Evolutionary conservation across 2,329 filamentous ascomycete genomes (phyloP).

Genomic region (Nectriaceae sp.): DNA sequence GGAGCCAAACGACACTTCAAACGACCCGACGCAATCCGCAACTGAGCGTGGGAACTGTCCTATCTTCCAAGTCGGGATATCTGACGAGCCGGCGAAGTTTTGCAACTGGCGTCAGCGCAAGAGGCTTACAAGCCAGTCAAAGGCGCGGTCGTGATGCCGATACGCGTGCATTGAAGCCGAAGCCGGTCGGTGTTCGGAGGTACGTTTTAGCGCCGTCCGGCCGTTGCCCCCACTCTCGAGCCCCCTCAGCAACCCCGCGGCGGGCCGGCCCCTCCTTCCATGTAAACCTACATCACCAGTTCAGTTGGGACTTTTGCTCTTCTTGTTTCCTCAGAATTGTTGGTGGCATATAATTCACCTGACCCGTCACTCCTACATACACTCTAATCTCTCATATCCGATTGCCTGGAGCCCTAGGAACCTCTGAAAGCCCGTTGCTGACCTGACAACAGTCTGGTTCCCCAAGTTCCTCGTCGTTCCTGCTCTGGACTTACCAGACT

Average conservation of each 20-base stretch:
- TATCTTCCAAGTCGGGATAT: slow-evolving; percentile 2
- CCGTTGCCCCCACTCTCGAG: slow-evolving; percentile 5
- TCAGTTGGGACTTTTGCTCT: background rate
- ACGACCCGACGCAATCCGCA: background rate
- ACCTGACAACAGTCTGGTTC: slow-evolving; percentile 30
- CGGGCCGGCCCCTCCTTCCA: slow-evolving; percentile 7
- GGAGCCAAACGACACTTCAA: background rate
- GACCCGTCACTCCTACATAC: no score
- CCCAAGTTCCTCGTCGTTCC: slow-evolving; percentile 29
- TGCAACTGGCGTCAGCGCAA: slow-evolving; percentile 4
- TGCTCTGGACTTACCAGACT: slow-evolving; percentile 40
- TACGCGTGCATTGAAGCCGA: slow-evolving; percentile 15
- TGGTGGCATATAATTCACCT: background rate
- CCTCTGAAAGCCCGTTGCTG: no score
- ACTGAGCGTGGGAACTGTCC: slow-evolving; percentile 1
- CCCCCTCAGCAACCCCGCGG: slow-evolving; percentile 18
- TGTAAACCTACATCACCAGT: background rate
- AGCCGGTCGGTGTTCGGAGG: slow-evolving; percentile 27
- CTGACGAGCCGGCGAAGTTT: slow-evolving; percentile 10
- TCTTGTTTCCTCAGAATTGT: slow-evolving; percentile 12
- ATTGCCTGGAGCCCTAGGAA: no score
- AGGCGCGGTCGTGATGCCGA: slow-evolving; percentile 1
- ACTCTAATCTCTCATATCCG: background rate
- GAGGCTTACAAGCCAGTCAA: background rate
- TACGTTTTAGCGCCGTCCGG: slow-evolving; percentile 22